Evolutionary conservation across 2,329 filamentous ascomycete genomes (phyloP), one percentile per base, ranked within the genome.

Genomic region (Arthrobotrys sphaeroides): DNA sequence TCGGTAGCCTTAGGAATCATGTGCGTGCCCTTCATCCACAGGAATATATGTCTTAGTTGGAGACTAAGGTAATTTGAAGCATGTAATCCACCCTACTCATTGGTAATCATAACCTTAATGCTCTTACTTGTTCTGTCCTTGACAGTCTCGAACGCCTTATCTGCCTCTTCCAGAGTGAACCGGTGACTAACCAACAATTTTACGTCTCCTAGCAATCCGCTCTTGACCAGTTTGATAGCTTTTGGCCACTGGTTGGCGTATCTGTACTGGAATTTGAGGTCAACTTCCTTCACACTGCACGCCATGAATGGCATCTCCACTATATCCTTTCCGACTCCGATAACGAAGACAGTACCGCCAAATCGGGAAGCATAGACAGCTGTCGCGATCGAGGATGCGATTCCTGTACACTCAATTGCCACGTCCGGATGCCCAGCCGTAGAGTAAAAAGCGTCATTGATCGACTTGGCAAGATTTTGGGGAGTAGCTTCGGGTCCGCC

Each of bases 31-130:
- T 38, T 53, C 45, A 70, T 24, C 18, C 38, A 53, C 40, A 49
- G 62, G 43, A 59, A 42, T 31, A 26, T 9, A 36, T 69, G 55
- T 69, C 65, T 69, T 16, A 61, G 55, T 69, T 69, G 55, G 65
- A 42, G 60, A 12, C 20, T n/a, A 5, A 16, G 12, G 24, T 16
- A 2, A 61, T n/a, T 22, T 13, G 33, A 26, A 33, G 26, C 2
- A 12, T 16, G 26, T 7, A n/a, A 13, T 38, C 49, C 16, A 13
- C 6, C 36, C 45, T 69, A 68, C 31, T 78, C 77, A 78, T 80
- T 93, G 85, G 94, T 92, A 81, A 97, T 97, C 87, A 93, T 91
- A 75, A 97, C 94, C 87, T 98, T 98, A 84, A 98, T 97, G n/a
- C 94, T 93, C 5, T 94, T 94, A 60, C 91, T 96, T 86, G 91